Conservation (phyloP, 192 early-diverging fungal species). For the Backusella circina region DNA sequence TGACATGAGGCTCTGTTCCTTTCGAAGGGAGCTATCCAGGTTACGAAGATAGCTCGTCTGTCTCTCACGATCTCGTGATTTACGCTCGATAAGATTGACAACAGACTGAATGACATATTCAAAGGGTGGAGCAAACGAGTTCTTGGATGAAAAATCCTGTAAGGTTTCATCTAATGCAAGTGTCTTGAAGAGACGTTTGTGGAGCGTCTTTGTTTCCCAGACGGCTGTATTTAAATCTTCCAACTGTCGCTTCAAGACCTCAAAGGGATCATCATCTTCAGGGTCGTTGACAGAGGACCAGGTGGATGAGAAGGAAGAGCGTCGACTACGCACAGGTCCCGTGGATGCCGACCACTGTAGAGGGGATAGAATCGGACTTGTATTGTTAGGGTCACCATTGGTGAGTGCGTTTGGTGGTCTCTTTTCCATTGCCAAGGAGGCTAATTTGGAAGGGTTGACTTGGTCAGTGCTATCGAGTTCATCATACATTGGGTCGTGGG, state of each 20-base stretch:
- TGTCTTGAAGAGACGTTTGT: conserved; percentile 36
- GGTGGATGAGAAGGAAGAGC: conserved; percentile 28
- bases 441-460: conserved; percentile 7
- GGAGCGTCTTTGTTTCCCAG: conserved; percentile 41
- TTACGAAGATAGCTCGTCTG: conserved; percentile 24
- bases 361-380: conserved; percentile 25
- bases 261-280: conserved; percentile 38
- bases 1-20: conserved; percentile 21
- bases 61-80: conserved; percentile 33
- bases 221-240: conserved; percentile 38
- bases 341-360: conserved; percentile 23
- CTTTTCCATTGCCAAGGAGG: not conserved
- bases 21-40: conserved; percentile 27
- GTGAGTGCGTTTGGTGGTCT: not conserved
- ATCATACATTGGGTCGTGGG: not conserved
- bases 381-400: not conserved
- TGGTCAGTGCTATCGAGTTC: not conserved
- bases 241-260: conserved; percentile 32
- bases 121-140: conserved; percentile 23
- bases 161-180: conserved; percentile 31
- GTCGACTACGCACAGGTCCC: conserved; percentile 19
- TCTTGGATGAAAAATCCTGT: not conserved
- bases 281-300: conserved; percentile 32
- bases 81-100: conserved; percentile 21
- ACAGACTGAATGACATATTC: conserved; percentile 37